phyloP scores from a whole-genome alignment of 225 moss, liverwort and hornwort genomes.

The Sphagnum tenellum region DNA sequence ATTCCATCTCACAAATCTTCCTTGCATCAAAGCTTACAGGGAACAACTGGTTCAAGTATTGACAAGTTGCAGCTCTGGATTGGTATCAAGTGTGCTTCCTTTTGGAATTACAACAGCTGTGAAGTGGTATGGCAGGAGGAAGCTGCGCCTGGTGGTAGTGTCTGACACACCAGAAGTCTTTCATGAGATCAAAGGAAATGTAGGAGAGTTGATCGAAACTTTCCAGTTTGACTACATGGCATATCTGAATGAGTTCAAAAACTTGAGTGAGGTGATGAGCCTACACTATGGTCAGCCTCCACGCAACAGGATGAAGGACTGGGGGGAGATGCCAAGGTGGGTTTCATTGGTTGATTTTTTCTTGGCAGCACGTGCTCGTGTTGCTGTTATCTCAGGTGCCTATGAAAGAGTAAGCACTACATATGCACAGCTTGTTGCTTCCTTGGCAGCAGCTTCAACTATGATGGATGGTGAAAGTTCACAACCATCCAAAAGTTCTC shows the following conservation, averaged over 20 bases:
- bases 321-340: conserved; percentile 82
- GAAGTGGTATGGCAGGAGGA: conserved; percentile 14
- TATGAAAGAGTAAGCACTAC: conserved; percentile 66
- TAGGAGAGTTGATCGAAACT: conserved; percentile 9
- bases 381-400: conserved; percentile 63
- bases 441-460: conserved; percentile 63
- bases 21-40: no score
- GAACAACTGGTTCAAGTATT: no score
- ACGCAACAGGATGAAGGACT: conserved; percentile 50
- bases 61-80: no score
- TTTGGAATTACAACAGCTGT: no score
- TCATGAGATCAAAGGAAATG: conserved; percentile 19
- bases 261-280: conserved; percentile 36
- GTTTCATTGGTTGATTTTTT: conserved; percentile 53
- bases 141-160: conserved; percentile 46
- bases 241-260: conserved; percentile 29
- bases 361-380: conserved; percentile 51
- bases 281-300: conserved; percentile 50
- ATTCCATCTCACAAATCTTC: no score
- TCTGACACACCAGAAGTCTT: conserved; percentile 70
- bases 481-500: background rate
- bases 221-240: conserved; percentile 34
- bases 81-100: no score
- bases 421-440: conserved; percentile 60
- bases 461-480: conserved; percentile 12